These are phyloP conservation scores for Hyphopichia fennica DNA, from an alignment of 1,139 yeast species.

Conservation along the genomic window DNA sequence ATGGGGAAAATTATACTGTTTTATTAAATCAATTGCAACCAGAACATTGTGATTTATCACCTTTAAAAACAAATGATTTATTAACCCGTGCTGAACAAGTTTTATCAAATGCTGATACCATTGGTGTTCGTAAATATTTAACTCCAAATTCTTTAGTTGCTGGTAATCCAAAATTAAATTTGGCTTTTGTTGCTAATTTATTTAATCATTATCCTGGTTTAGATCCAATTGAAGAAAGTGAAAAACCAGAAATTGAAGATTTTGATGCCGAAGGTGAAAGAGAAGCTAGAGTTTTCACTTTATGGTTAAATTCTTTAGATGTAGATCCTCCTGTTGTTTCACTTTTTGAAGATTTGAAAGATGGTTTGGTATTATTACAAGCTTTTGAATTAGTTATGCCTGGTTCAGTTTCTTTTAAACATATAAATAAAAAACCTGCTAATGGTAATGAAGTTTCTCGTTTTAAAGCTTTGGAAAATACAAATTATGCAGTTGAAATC, in stretches of 20 bases:
- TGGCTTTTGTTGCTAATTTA: conserved; percentile 95
- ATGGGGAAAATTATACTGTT: conserved; percentile 93
- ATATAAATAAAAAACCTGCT: conserved; percentile 78
- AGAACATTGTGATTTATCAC: conserved; percentile 73
- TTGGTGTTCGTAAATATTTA: conserved; percentile 90
- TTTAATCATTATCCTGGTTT: conserved; percentile 96
- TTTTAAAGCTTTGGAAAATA: conserved; percentile 93
- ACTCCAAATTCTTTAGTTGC: conserved; percentile 92
- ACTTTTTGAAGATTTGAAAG: conserved; percentile 91
- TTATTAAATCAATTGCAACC: conserved; percentile 88
- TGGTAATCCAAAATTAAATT: conserved; percentile 93
- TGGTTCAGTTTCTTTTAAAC: conserved; percentile 79
- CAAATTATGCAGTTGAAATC: conserved; percentile 92
- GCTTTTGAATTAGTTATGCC: conserved; percentile 97
- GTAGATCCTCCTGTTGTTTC: conserved; percentile 94
- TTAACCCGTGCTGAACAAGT: conserved; percentile 84
- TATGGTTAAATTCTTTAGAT: conserved; percentile 95
- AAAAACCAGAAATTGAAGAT: conserved; percentile 85
- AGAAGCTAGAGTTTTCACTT: conserved; percentile 96
- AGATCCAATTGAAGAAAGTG: conserved; percentile 92
- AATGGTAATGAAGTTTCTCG: conserved; percentile 74
- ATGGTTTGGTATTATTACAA: conserved; percentile 84
- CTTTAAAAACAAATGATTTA: conserved; percentile 74
- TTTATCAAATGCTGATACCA: conserved; percentile 80
- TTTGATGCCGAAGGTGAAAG: conserved; percentile 99